phyloP scores from a whole-genome alignment of 768 basidiomycete species.

The Lactifluus pinguis region DNA sequence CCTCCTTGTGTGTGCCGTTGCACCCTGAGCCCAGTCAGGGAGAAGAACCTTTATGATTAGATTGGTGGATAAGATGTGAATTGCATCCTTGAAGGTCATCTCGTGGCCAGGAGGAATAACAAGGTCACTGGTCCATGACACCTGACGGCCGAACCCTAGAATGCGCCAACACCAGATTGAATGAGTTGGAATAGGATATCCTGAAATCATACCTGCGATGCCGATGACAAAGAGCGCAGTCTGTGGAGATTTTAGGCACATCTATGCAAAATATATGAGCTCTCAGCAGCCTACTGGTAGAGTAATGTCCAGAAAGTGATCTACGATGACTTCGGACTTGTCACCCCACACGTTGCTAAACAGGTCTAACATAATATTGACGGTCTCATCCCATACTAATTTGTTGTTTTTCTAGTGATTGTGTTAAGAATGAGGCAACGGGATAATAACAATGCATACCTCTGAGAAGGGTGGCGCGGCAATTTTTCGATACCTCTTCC shows the following conservation, averaged over 20 bases:
- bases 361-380: slow-evolving; percentile 26
- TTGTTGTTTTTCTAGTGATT: slow-evolving; percentile 27
- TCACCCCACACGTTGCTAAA: slow-evolving; percentile 39
- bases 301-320: slow-evolving; percentile 45
- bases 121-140: slow-evolving; percentile 41
- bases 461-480: slow-evolving; percentile 59
- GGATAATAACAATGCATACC: slow-evolving; percentile 24
- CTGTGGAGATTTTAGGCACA: slow-evolving; percentile 23
- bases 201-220: slow-evolving; percentile 30
- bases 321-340: slow-evolving; percentile 31
- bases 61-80: slow-evolving; percentile 35
- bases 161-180: not conserved
- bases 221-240: slow-evolving; percentile 49
- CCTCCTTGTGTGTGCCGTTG: slow-evolving; percentile 28
- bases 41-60: slow-evolving; percentile 31
- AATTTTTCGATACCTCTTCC: slow-evolving; percentile 58
- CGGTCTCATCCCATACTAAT: slow-evolving; percentile 33
- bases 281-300: slow-evolving; percentile 34
- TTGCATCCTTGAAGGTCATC: slow-evolving; percentile 41
- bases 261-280: not conserved
- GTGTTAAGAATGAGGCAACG: not conserved
- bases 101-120: slow-evolving; percentile 34
- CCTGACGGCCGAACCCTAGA: slow-evolving; percentile 38
- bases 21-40: slow-evolving; percentile 33
- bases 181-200: not conserved